Percentiles rank a stretch among this genome's conserved stretches.
These are phyloP conservation scores for Neofusicoccum parvum DNA, from an alignment of 2,329 filamentous ascomycete genomes.

Conservation along the genomic window DNA sequence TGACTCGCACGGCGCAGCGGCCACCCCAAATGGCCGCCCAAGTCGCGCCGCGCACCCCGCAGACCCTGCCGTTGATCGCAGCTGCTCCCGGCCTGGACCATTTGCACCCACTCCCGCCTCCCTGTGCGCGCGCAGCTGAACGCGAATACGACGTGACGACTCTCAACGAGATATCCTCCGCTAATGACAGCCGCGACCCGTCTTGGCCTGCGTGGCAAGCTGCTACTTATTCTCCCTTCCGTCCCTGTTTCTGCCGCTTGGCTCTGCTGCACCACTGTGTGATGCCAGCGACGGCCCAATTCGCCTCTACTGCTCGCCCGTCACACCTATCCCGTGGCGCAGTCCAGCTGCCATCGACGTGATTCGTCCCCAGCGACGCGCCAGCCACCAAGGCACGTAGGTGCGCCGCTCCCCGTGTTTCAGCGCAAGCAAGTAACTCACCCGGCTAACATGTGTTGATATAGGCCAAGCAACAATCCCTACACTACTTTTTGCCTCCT, in stretches of 20 bases:
- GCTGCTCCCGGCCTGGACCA: neutral
- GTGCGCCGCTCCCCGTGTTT: slow-evolving; percentile 6
- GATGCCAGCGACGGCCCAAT: neutral
- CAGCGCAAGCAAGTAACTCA: neutral
- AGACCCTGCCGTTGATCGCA: neutral
- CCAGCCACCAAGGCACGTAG: slow-evolving; percentile 6
- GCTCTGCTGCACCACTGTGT: neutral
- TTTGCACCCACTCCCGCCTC: neutral
- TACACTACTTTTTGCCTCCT: neutral
- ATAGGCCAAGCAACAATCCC: neutral
- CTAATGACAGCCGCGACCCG: neutral
- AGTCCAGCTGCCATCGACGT: neutral
- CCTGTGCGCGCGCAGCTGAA: neutral
- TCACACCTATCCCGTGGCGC: neutral
- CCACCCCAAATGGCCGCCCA: neutral
- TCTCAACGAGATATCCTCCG: neutral
- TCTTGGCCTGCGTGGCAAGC: slow-evolving; percentile 1
- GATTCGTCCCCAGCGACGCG: neutral
- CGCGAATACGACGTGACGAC: slow-evolving; percentile 1
- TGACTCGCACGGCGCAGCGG: neutral
- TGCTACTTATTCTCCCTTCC: neutral
- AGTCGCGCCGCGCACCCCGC: neutral
- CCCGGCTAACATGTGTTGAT: slow-evolving; percentile 3
- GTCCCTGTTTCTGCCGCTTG: slow-evolving; percentile 2
- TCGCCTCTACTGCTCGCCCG: neutral